These are phyloP conservation scores for Cyclanthera cordifolia DNA, from an alignment of 306 rosid species.

Conservation along the genomic window DNA sequence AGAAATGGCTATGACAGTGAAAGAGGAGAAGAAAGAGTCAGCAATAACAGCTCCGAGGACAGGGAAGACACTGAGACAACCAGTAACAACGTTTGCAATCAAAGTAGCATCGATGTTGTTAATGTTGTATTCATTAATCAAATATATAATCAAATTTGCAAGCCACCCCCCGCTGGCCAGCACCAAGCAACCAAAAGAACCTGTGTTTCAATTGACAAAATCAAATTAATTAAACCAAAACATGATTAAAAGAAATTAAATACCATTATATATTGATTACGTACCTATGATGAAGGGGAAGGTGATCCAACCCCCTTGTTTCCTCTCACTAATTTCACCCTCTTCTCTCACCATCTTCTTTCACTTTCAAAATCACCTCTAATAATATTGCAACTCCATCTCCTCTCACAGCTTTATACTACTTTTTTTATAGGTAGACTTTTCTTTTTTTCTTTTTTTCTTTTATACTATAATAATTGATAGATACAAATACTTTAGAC, in stretches of 20 bases:
- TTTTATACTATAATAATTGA: too few species aligned
- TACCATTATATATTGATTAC: too few species aligned
- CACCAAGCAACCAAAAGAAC: constrained; percentile 19
- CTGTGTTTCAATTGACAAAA: constrained; percentile 8
- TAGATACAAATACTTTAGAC: too few species aligned
- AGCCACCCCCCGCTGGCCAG: constrained; percentile 25
- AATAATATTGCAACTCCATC: too few species aligned
- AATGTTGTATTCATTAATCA: constrained; percentile 25
- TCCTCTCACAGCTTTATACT: too few species aligned
- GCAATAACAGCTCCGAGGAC: constrained; percentile 27
- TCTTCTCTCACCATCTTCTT: too few species aligned
- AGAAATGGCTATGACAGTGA: constrained; percentile 18
- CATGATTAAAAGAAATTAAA: not conserved
- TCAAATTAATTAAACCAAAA: not conserved
- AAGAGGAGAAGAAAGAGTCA: constrained; percentile 27
- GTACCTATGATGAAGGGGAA: constrained; percentile 34
- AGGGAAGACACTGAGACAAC: constrained; percentile 24
- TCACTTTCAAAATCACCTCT: too few species aligned
- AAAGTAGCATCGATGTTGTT: constrained; percentile 28
- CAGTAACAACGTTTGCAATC: constrained; percentile 25
- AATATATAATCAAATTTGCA: constrained; percentile 26
- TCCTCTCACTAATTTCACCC: not conserved
- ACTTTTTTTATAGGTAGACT: too few species aligned
- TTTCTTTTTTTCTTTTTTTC: too few species aligned
- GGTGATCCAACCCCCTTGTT: constrained; percentile 34